phyloP scores from a whole-genome alignment of 2,329 filamentous ascomycete species.

The Pseudogymnoascus sp. region DNA sequence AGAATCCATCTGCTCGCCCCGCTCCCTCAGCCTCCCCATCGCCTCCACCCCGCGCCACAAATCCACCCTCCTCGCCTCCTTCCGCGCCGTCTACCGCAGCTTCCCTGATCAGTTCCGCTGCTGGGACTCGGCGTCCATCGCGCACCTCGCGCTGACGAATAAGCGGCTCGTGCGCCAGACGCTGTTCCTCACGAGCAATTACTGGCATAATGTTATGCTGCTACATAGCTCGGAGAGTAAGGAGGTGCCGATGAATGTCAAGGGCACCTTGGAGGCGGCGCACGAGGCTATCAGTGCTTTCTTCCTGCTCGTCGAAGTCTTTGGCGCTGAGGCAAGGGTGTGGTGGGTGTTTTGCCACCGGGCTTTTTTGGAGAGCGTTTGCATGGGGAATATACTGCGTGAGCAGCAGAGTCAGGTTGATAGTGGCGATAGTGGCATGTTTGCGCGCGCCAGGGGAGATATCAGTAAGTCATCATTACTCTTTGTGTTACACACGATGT shows the following conservation, averaged over 20 bases:
- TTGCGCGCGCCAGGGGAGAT: constrained; percentile 51
- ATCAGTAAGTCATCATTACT: constrained; percentile 42
- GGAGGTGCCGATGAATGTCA: constrained; percentile 54
- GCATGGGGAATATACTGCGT: constrained; percentile 53
- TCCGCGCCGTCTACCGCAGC: constrained; percentile 61
- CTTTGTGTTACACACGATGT: background rate
- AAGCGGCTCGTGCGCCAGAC: constrained; percentile 65
- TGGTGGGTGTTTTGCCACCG: constrained; percentile 84
- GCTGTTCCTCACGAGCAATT: constrained; percentile 72
- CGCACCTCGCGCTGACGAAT: constrained; percentile 47
- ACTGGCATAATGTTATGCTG: constrained; percentile 75
- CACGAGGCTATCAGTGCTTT: constrained; percentile 68
- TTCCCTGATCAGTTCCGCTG: constrained; percentile 64
- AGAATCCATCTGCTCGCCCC: constrained; percentile 65
- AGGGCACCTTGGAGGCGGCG: constrained; percentile 64
- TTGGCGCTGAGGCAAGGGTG: constrained; percentile 64
- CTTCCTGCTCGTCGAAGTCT: constrained; percentile 62
- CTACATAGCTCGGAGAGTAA: constrained; percentile 63
- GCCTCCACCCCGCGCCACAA: constrained; percentile 61
- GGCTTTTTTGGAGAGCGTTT: constrained; percentile 68
- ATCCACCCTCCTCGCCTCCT: constrained; percentile 59
- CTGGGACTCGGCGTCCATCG: constrained; percentile 54
- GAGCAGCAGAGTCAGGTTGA: constrained; percentile 33
- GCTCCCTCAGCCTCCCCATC: constrained; percentile 65
- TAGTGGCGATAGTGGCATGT: constrained; percentile 29